phyloP scores from a whole-genome alignment of 371 early-diverging fungal genomes.

The Apophysomyces trapeziformis region DNA sequence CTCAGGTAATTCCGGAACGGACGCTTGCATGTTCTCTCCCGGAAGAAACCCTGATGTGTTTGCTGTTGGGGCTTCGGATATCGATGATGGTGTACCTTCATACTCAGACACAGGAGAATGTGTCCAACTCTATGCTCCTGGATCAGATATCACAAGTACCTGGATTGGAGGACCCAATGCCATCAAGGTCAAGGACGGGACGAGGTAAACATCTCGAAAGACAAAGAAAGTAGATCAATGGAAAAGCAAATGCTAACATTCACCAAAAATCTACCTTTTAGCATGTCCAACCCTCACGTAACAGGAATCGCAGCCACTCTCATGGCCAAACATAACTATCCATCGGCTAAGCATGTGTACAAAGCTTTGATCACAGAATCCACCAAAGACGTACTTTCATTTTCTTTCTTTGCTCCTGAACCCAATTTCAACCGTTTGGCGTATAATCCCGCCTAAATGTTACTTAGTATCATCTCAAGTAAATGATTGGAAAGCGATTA shows the following conservation, averaged over 20 bases:
- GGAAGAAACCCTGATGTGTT: conserved; percentile 64
- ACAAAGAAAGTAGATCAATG: not conserved
- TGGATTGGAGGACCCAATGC: conserved; percentile 42
- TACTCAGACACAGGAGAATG: conserved; percentile 63
- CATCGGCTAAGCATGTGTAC: conserved; percentile 28
- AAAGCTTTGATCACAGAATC: conserved; percentile 19
- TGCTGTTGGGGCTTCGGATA: conserved; percentile 68
- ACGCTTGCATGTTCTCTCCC: conserved; percentile 76
- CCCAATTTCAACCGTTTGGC: conserved; percentile 13
- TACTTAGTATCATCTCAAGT: not conserved
- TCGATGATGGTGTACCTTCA: conserved; percentile 45
- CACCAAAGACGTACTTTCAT: conserved; percentile 18
- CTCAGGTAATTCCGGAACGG: conserved; percentile 70
- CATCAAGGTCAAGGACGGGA: conserved; percentile 62
- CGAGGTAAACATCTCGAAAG: conserved; percentile 38
- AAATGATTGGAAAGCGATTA: not conserved
- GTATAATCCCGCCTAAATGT: not conserved
- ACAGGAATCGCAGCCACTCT: conserved; percentile 53
- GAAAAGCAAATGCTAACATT: not conserved
- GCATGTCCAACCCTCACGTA: conserved; percentile 79
- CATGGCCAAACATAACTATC: conserved; percentile 28
- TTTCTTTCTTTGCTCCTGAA: not conserved
- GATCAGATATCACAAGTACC: conserved; percentile 51
- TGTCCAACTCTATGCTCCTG: conserved; percentile 64
- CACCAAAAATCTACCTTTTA: not conserved